Evolutionary conservation across 2,329 filamentous ascomycete genomes (phyloP), one percentile per base, ranked within the genome.

Genomic region (Diplocarpon rosae): DNA sequence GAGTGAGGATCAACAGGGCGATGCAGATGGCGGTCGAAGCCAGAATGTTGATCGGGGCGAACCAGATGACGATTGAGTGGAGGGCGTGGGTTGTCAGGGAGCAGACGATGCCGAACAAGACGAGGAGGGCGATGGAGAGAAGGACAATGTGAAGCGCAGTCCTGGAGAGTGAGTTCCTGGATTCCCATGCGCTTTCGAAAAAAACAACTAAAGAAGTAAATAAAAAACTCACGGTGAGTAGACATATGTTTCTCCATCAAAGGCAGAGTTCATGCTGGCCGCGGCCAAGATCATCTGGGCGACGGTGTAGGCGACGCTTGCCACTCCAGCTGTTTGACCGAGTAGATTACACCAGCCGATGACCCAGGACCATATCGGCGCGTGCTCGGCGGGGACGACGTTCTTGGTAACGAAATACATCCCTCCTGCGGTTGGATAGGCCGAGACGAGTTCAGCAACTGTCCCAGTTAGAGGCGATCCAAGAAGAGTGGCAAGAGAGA

Each of bases 401-500:
- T 78, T 72, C 54, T 80, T 80, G 9, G 75, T 78, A 29, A 80
- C 76, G 58, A 80, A 82, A 60, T 81, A 81, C 75, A 82, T 80
- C 2, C 78, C 78, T 15, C 77, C 77, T 2, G 76, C 76, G 1
- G 78, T 82, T 29, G 78, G 78, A 62, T 81, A 54, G 11, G 52
- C 50, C 14, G 50, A 56, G 31, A 52, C 50, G 31, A 56, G 43
- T 33, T 58, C 51, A 34, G 52, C 49, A 15, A 54, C 45, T 50
- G 32, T 14, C n/a, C 30, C 3, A 5, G n/a, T 12, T 32, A 32
- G 30, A 3, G 30, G 30, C 4, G 11, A 4, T 9, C 10, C 20
- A 32, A 14, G 4, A 3, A 32, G 30, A 14, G 30, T 10, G n/a
- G 10, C 11, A 32, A 10, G 30, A 42, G n/a, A 10, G n/a, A n/a